Evolutionary conservation across 1,139 yeast genomes (phyloP).

Genomic region (Suhomyces terraborum): DNA sequence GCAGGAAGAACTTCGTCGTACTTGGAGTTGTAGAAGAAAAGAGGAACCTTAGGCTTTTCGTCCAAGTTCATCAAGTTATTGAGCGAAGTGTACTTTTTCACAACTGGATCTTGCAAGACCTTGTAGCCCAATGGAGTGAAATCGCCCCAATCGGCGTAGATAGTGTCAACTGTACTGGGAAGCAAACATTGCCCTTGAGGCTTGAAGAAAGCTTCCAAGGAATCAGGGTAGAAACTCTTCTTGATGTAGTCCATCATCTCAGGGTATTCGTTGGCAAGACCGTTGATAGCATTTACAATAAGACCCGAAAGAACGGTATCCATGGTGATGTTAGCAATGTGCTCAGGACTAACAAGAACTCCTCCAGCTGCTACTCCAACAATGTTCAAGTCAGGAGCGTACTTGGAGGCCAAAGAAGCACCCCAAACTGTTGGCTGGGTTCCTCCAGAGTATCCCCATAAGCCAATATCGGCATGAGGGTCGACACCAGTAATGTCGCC

Average conservation of each 20-base stretch:
- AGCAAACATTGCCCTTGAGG: constrained; percentile 4
- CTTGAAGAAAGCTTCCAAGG: background rate
- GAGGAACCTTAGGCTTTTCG: constrained; percentile 32
- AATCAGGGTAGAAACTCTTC: background rate
- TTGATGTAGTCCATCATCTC: constrained; percentile 14
- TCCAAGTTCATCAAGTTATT: constrained; percentile 8
- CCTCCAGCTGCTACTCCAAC: constrained; percentile 42
- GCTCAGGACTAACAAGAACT: constrained; percentile 28
- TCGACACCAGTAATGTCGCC: constrained; percentile 27
- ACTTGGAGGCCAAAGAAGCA: constrained; percentile 32
- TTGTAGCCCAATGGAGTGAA: constrained; percentile 1
- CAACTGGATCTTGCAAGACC: background rate
- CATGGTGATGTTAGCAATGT: constrained; percentile 23
- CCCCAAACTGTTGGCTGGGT: constrained; percentile 42
- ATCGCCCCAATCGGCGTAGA: background rate
- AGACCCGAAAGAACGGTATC: constrained; percentile 32
- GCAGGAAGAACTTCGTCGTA: constrained; percentile 28
- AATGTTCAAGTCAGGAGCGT: constrained; percentile 36
- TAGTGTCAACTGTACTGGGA: background rate
- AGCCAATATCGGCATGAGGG: constrained; percentile 25
- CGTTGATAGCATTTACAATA: constrained; percentile 28
- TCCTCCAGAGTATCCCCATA: constrained; percentile 45
- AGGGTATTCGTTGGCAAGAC: constrained; percentile 33
- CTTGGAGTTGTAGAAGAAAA: constrained; percentile 37
- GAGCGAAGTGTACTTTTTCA: background rate